Evolutionary conservation across 2,329 filamentous ascomycete species (phyloP).

Genomic region (Beauveria sp.): DNA sequence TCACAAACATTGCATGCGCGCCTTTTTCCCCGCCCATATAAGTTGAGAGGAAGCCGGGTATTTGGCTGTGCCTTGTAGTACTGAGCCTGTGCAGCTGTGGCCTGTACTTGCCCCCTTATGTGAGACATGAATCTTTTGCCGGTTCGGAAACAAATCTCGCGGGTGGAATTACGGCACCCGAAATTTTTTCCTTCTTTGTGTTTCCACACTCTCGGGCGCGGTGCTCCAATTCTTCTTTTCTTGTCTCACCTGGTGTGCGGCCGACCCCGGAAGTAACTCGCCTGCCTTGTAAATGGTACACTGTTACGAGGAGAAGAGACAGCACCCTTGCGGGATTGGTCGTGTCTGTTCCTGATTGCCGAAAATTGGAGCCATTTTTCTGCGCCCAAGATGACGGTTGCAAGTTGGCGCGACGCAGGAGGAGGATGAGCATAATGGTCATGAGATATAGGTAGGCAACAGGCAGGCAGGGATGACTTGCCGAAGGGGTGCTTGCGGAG

Average conservation of each 20-base stretch:
- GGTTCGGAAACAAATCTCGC: background rate
- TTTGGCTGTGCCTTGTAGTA: background rate
- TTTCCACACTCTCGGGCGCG: background rate
- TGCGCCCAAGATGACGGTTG: background rate
- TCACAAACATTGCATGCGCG: conserved; percentile 1
- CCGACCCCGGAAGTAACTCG: no score
- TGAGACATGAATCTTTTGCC: conserved; percentile 5
- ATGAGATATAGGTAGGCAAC: conserved; percentile 2
- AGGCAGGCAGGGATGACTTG: background rate
- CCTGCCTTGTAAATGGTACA: no score
- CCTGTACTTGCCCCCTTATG: background rate
- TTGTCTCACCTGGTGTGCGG: background rate
- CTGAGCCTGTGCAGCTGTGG: no score
- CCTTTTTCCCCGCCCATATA: background rate
- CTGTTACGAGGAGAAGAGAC: background rate
- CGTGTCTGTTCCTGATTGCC: background rate
- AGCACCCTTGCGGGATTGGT: background rate
- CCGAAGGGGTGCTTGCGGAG: background rate
- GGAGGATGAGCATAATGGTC: background rate
- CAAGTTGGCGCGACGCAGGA: background rate
- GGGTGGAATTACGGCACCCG: background rate
- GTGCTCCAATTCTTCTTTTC: background rate
- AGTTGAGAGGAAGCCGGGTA: background rate
- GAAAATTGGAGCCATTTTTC: background rate
- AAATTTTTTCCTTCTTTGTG: background rate